A percentile compares a stretch with the other conserved stretches of the same genome.
These are phyloP conservation scores for Dioscorea cayenensis DNA, from an alignment of 116 monocot genomes.

Conservation along the genomic window DNA sequence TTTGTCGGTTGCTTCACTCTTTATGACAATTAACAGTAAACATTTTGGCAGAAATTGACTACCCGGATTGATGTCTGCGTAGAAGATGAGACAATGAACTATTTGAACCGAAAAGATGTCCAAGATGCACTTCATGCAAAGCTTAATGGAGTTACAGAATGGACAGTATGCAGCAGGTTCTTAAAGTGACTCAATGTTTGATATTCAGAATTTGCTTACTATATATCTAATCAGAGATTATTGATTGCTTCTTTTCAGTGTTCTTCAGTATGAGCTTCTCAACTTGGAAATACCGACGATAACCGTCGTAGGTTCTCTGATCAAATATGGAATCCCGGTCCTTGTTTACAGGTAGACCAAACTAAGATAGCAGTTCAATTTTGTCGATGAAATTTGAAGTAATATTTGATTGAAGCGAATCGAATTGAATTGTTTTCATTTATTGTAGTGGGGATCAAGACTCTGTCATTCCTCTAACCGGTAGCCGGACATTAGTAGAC, in stretches of 20 bases:
- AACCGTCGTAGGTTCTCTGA: constrained; percentile 24
- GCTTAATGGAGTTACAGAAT: constrained; percentile 45
- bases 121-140: constrained; percentile 67
- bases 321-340: constrained; percentile 26
- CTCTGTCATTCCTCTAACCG: constrained; percentile 43
- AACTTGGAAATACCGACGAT: constrained; percentile 32
- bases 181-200: not conserved
- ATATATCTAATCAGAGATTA: not conserved
- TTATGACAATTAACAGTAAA: not conserved
- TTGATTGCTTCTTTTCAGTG: not conserved
- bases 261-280: constrained; percentile 2
- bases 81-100: constrained; percentile 81
- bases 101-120: constrained; percentile 90
- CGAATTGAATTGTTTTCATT: not conserved
- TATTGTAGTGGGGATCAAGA: constrained; percentile 35
- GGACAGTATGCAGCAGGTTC: constrained; percentile 93
- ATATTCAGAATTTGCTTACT: not conserved
- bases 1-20: not conserved
- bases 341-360: constrained; percentile 1
- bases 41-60: constrained; percentile 32
- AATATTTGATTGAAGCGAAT: not conserved
- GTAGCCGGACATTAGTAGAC: constrained; percentile 25
- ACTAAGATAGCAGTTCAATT: not conserved
- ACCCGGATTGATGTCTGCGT: constrained; percentile 80
- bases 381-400: no score